A percentile compares a stretch with the other conserved stretches of the same genome.
Evolutionary conservation across 345 rosid genomes (phyloP).

Genomic region (Salix suchowensis): DNA sequence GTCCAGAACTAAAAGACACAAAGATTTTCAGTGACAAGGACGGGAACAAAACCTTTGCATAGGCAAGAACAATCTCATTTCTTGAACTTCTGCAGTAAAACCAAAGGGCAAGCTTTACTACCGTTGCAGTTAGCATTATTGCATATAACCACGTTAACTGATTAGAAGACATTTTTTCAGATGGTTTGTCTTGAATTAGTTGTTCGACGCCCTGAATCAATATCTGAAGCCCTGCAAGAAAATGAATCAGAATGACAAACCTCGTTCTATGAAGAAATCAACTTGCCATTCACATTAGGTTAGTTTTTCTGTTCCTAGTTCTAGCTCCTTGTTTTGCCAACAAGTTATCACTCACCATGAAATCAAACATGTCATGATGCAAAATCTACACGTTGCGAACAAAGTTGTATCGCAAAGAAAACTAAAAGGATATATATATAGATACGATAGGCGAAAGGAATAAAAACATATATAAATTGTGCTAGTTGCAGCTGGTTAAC

Average conservation of each 20-base stretch:
- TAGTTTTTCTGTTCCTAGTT: too few species aligned
- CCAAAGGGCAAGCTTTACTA: conserved; percentile 73
- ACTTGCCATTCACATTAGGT: too few species aligned
- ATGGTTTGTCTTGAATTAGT: conserved; percentile 37
- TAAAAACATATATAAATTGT: too few species aligned
- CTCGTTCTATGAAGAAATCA: neutral
- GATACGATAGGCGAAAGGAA: neutral
- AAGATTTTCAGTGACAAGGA: neutral
- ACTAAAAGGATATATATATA: neutral
- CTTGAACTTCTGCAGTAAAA: conserved; percentile 71
- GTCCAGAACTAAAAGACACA: neutral
- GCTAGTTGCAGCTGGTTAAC: neutral
- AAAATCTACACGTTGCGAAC: too few species aligned
- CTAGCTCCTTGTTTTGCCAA: too few species aligned
- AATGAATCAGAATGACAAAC: neutral
- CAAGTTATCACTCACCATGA: neutral
- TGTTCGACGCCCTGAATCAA: conserved; percentile 61
- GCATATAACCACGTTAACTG: conserved; percentile 62
- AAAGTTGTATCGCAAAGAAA: too few species aligned
- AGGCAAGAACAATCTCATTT: conserved; percentile 79
- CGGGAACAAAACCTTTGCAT: conserved; percentile 54
- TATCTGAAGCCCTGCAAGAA: conserved; percentile 64
- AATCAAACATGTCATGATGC: too few species aligned
- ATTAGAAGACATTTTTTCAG: conserved; percentile 40
- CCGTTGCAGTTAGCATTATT: conserved; percentile 74